Base-by-base conservation (phyloP, 345 rosid species). In the Ceriops decandra region DNA sequence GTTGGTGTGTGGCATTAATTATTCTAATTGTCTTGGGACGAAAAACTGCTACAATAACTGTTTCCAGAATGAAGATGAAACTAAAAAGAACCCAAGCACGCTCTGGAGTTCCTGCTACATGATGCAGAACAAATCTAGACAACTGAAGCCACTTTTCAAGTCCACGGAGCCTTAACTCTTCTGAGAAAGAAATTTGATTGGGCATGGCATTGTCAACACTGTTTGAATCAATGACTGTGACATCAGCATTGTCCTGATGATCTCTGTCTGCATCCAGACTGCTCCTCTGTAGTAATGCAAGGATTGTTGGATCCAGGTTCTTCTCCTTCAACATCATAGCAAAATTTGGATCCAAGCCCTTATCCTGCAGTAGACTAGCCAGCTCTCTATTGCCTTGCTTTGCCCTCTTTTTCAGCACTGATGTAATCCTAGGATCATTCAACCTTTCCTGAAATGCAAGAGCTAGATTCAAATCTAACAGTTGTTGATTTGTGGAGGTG, bases 241-340 rank as follows among this genome's bases (percentile, higher is more conserved):
- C 74, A 64, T 90, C 91, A 52, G 87, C 85, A 75, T 90, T 87
- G 74, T 87, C 98, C 28, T 86, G 86, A 77, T 95, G 99, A 87
- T 95, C 98, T 82, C 99, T 86, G 77, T 95, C 99, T 67, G 98
- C 98, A 82, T 95, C 99, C 86, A 95, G 84, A 79, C 99, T 95
- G 83, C 97, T 92, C 71, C 99, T 84, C 82, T 95, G 99, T 70
- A 95, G 88, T 70, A 95, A 84, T 62, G 99, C 99, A 74, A 95
- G 82, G 62, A 95, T 88, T 49, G 96, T 92, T 30, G 97, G 98
- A 82, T 95, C 99, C 88, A 95, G 84, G 73, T 82, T 85, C 74
- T 87, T 95, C 82, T 95, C 99, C 78, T 95, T 90, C 81, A 95
- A 79, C 99, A 95, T 95, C 86, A 95, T 83, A 64, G 98, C 99